Base-by-base conservation (phyloP, 2,329 filamentous ascomycete genomes). In the Fusarium luffae region DNA sequence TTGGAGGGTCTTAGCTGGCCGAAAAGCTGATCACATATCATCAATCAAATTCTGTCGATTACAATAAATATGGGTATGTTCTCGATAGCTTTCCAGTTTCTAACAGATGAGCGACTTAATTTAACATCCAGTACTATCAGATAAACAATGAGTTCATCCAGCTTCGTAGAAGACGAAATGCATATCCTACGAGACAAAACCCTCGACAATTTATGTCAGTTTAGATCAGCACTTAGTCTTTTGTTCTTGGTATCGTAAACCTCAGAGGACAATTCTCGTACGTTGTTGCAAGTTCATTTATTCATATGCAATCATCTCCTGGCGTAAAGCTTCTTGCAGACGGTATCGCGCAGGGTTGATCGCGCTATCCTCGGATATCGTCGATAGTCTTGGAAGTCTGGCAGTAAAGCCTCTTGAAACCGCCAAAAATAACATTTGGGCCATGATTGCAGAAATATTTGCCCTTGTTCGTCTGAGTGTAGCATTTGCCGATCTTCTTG, bases 91-190 rank as follows among this genome's bases (percentile, higher is more conserved):
- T n/a, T 37, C 9, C 18, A 37, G 2, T 11, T n/a, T 9, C 3
- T 37, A 5, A 11, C 0, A 34, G 3, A 18, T 10, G 32, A 34
- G 5, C 16, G 16, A 37, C 9, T n/a, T 11, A 18, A 5, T 11
- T 7, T 37, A n/a, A 37, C 34, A 37, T n/a, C 34, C 3, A 37
- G 16, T 3, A 6, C 16, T 18, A 37, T 37, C 32, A 18, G 5
- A 18, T 2, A n/a, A 11, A n/a, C 34, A 11, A n/a, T 5, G 5
- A 37, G 32, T 37, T 3, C 1, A 0, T 11, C 32, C 32, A n/a
- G 1, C 34, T 34, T 5, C 10, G 27, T 27, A 27, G 27, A 27
- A 27, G 3, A 27, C 27, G 27, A 27, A 27, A 27, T 27, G 27
- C 27, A 27, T 27, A 27, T 27, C 27, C 27, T 11, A 27, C 1